A percentile compares a stretch with the other conserved stretches of the same genome.
Evolutionary conservation across 768 basidiomycete species (phyloP).

Genomic region (Tulasnella sp.): DNA sequence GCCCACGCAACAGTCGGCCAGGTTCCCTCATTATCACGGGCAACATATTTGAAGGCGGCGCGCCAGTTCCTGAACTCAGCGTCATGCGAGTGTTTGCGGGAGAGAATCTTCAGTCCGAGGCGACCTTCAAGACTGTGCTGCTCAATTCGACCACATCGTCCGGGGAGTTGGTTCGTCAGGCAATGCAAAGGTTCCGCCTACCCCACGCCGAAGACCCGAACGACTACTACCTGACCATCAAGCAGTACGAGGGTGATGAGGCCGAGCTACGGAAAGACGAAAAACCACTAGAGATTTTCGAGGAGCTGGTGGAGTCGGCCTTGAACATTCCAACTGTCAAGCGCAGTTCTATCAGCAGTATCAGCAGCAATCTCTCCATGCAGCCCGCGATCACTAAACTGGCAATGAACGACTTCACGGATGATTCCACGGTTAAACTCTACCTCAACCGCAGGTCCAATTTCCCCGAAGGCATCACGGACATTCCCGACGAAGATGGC

Average conservation of each 20-base stretch:
- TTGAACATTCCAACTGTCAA: slow-evolving; percentile 73
- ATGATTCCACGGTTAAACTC: slow-evolving; percentile 95
- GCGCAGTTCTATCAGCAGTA: slow-evolving; percentile 88
- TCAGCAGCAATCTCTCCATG: slow-evolving; percentile 86
- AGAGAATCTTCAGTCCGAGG: slow-evolving; percentile 82
- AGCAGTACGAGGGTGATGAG: slow-evolving; percentile 86
- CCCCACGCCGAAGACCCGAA: slow-evolving; percentile 56
- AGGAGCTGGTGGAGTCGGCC: slow-evolving; percentile 76
- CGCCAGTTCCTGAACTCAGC: slow-evolving; percentile 74
- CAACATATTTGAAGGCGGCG: slow-evolving; percentile 50
- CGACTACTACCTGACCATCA: slow-evolving; percentile 86
- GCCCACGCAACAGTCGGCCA: slow-evolving; percentile 46
- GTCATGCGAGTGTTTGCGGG: slow-evolving; percentile 97
- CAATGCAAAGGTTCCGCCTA: slow-evolving; percentile 89
- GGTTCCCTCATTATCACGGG: slow-evolving; percentile 72
- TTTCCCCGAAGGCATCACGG: not conserved
- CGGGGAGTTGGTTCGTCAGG: slow-evolving; percentile 81
- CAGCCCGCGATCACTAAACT: slow-evolving; percentile 93
- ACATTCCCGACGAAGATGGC: slow-evolving; percentile 18
- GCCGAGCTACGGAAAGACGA: slow-evolving; percentile 60
- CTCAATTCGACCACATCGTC: slow-evolving; percentile 83
- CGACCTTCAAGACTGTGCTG: slow-evolving; percentile 96
- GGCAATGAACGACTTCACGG: slow-evolving; percentile 96
- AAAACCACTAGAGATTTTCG: slow-evolving; percentile 85
- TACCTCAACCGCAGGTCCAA: slow-evolving; percentile 68